Base-by-base conservation (phyloP, 345 rosid genomes). In the Clarkia xantiana region DNA sequence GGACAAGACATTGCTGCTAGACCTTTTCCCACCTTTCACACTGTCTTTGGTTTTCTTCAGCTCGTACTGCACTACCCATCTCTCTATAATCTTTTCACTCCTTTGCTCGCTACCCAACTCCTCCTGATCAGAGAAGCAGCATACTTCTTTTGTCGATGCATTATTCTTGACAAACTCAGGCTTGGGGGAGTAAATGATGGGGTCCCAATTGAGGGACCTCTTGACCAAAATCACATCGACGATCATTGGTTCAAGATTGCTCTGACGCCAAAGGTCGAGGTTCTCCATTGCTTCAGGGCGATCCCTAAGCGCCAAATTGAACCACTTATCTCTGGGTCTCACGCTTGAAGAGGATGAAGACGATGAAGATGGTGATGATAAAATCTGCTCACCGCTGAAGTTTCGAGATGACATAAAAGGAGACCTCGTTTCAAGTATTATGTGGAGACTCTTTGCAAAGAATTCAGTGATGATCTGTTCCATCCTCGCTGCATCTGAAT, bases 401-500 rank as follows among this genome's bases (percentile, higher is more conserved):
- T 82, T 74, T 19, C 94, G 77, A 0, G 94, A 86, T 0, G 98
- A 91, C 77, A 78, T 62, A 47, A 53, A 84, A 57, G 94, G 82
- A 57, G 86, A 70, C 78, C 98, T 80, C 0, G 95, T 81, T 52
- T 91, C 98, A 0, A 82, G 90, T 58, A 91, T 84, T 46, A 86
- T 86, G 51, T 84, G 95, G 23, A 84, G 87, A 57, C 90, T 82
- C 68, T 91, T 91, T 41, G 93, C 76, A 58, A 79, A 84, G 66
- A 91, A 84, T 64, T 86, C 98, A 18, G 85, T 81, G 53, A 91
- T 71, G 44, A 91, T 69, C 65, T 91, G 98, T 57, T 91, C 96
- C 77, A 76, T 67, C 58, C 78, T 74, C 0, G 95, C 86, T 15
- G 76, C 64, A 59, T 86, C 96, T 0, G 78, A 71, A 57, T 80